Conservation (phyloP, 2,329 filamentous ascomycete species). For the Colletotrichum sp. region DNA sequence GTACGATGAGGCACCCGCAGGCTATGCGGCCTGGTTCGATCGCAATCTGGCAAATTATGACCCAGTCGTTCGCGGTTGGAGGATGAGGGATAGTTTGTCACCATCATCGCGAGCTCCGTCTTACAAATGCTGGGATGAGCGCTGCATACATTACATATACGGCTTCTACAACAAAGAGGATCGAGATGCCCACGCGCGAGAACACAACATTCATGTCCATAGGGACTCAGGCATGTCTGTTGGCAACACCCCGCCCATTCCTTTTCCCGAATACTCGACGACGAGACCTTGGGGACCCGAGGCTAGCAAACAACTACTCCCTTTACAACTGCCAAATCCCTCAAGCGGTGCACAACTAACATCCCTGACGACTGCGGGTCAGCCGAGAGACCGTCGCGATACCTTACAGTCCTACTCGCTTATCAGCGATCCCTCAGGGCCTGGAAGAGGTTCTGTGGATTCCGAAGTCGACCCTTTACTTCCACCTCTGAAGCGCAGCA, state of each 20-base stretch:
- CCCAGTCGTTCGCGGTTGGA: conserved; percentile 47
- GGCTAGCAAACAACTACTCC: conserved; percentile 29
- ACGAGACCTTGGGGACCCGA: conserved; percentile 36
- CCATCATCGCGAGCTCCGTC: conserved; percentile 42
- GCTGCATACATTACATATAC: conserved; percentile 63
- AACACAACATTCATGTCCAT: conserved; percentile 45
- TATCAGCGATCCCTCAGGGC: conserved; percentile 38
- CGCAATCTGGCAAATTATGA: conserved; percentile 56
- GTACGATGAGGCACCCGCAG: conserved; percentile 46
- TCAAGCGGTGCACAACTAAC: conserved; percentile 38
- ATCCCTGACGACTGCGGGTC: conserved; percentile 36
- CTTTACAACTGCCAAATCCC: conserved; percentile 45
- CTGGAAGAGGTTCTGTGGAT: conserved; percentile 46
- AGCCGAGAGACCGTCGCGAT: conserved; percentile 44
- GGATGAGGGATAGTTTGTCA: conserved; percentile 40
- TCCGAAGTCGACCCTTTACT: conserved; percentile 56
- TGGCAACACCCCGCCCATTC: conserved; percentile 38
- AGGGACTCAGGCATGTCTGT: conserved; percentile 51
- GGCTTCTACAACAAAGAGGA: conserved; percentile 57
- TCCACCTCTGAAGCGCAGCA: conserved; percentile 59
- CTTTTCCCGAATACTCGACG: conserved; percentile 37
- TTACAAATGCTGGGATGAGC: conserved; percentile 61
- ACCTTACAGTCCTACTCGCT: conserved; percentile 46
- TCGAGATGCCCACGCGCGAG: conserved; percentile 54
- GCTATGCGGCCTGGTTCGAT: conserved; percentile 58